Conservation (phyloP, 345 rosid genomes). For the Acer saccharum region DNA sequence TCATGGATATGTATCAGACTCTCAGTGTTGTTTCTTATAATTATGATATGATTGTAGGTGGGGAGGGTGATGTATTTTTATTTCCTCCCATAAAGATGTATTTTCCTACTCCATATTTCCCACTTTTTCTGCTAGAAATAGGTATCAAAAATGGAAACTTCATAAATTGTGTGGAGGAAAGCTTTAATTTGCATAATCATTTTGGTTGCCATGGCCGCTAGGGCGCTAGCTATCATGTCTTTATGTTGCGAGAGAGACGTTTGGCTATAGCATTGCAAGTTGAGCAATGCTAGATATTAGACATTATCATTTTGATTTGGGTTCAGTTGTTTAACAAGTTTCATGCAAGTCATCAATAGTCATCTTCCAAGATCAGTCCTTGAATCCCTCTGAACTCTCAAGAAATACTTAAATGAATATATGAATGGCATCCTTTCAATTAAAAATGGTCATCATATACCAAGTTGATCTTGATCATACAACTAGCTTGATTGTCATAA, state of each 20-base stretch:
- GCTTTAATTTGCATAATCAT: constrained; percentile 7
- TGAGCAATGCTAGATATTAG: not conserved
- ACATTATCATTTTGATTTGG: not conserved
- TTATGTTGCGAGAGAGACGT: too few relatives aligned
- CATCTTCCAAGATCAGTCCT: not conserved
- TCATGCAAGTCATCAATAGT: not conserved
- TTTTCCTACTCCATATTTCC: not conserved
- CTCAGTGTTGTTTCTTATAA: constrained; percentile 9
- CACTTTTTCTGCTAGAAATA: not conserved
- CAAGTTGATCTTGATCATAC: too few relatives aligned
- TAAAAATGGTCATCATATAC: too few relatives aligned
- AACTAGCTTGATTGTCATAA: not conserved
- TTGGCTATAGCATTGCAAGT: not conserved
- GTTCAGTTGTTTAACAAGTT: not conserved
- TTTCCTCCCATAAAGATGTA: constrained; percentile 7
- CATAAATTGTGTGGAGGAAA: too few relatives aligned
- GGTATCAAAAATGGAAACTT: too few relatives aligned
- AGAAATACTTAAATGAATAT: too few relatives aligned
- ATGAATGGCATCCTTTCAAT: not conserved
- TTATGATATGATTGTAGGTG: constrained; percentile 8
- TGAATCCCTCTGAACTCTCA: too few relatives aligned
- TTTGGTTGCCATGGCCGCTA: not conserved
- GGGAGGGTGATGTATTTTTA: constrained; percentile 16
- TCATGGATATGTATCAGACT: not conserved
- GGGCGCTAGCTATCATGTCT: not conserved